A percentile compares a stretch with the other conserved stretches of the same genome.
These are phyloP conservation scores for Penicillium atrosanguineum DNA, from an alignment of 495 filamentous ascomycete species.

Conservation along the genomic window DNA sequence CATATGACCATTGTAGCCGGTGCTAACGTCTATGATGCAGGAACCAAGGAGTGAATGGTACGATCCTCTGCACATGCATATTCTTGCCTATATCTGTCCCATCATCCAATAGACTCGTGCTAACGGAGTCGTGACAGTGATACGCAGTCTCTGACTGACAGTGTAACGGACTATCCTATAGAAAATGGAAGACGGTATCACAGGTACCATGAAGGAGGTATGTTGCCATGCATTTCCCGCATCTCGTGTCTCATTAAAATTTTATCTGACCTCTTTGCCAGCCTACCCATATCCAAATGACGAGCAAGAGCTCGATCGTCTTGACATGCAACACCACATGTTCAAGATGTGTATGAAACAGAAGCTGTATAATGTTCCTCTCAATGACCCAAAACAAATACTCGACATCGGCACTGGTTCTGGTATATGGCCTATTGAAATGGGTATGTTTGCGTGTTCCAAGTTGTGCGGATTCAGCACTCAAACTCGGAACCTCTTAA, in stretches of 20 bases:
- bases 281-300: constrained; percentile 59
- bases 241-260: neutral
- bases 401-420: constrained; percentile 70
- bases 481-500: neutral
- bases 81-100: neutral
- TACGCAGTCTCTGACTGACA: constrained; percentile 50
- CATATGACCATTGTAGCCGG: neutral
- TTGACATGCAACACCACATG: constrained; percentile 62
- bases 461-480: constrained; percentile 20
- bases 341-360: constrained; percentile 52
- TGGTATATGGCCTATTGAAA: constrained; percentile 71
- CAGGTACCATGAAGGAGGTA: constrained; percentile 55
- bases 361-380: constrained; percentile 58
- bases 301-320: constrained; percentile 51
- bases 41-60: constrained; percentile 25
- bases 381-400: constrained; percentile 52
- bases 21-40: constrained; percentile 28
- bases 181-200: constrained; percentile 59
- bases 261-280: constrained; percentile 19
- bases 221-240: constrained; percentile 14
- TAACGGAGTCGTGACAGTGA: constrained; percentile 30
- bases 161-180: constrained; percentile 49
- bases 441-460: constrained; percentile 37
- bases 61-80: neutral
- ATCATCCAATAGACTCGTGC: neutral